These are phyloP conservation scores for Ganoderma multipileum DNA, from an alignment of 1,284 basidiomycete genomes.

Conservation along the genomic window DNA sequence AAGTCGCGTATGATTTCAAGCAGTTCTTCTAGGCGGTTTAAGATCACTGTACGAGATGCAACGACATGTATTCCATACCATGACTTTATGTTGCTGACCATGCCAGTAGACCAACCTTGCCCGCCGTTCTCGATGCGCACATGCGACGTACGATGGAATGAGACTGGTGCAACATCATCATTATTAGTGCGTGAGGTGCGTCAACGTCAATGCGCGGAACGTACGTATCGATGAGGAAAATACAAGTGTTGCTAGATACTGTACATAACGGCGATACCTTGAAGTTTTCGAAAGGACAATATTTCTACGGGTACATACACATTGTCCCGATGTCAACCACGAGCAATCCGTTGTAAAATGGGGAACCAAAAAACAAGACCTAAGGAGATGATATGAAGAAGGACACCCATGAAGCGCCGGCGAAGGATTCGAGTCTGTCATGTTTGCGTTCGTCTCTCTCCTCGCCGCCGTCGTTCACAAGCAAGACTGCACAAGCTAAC, in stretches of 20 bases:
- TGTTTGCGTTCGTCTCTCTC: neutral
- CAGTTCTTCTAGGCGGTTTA: conserved; percentile 51
- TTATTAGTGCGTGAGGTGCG: neutral
- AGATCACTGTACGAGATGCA: neutral
- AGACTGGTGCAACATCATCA: conserved; percentile 2
- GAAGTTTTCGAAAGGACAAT: neutral
- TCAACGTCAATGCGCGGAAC: neutral
- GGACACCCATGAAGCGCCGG: neutral
- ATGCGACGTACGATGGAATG: neutral
- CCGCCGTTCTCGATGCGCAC: neutral
- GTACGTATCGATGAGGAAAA: neutral
- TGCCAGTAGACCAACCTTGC: neutral
- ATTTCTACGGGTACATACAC: conserved; percentile 1
- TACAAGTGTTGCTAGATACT: conserved; percentile 1
- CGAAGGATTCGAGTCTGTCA: neutral
- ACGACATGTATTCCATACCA: neutral
- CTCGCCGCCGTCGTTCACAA: neutral
- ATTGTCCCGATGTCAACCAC: conserved; percentile 2
- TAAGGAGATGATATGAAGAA: neutral
- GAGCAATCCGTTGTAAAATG: neutral
- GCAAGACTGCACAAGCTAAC: neutral
- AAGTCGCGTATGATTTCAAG: conserved; percentile 59
- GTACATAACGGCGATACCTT: neutral
- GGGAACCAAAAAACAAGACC: neutral
- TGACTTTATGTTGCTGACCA: neutral